Evolutionary conservation across 1,284 basidiomycete genomes (phyloP).

Genomic region (Ceratobasidium sp.): DNA sequence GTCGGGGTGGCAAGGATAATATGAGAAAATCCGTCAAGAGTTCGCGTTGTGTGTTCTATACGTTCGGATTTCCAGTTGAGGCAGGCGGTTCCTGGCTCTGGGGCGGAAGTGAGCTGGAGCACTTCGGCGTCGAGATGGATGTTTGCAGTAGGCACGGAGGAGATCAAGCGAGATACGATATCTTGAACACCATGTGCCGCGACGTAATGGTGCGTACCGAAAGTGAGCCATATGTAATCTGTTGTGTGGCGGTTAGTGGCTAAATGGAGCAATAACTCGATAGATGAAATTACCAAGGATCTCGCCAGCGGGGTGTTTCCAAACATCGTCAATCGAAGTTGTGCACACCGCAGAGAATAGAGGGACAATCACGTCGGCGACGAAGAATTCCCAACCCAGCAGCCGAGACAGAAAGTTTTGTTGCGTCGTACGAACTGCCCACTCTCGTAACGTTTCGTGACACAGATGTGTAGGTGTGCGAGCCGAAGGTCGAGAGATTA

Average conservation of each 20-base stretch:
- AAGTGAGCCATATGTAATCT: constrained; percentile 71
- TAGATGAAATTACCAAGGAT: constrained; percentile 58
- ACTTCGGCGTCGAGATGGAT: constrained; percentile 64
- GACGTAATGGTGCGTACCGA: constrained; percentile 68
- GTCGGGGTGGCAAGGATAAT: constrained; percentile 77
- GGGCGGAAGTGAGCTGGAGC: constrained; percentile 53
- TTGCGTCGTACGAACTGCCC: constrained; percentile 55
- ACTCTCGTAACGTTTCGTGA: constrained; percentile 58
- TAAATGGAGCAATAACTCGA: background rate
- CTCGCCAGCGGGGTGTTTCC: constrained; percentile 65
- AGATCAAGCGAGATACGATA: constrained; percentile 58
- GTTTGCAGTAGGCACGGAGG: constrained; percentile 51
- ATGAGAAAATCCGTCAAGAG: constrained; percentile 61
- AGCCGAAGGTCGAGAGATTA: constrained; percentile 59
- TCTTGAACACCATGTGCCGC: constrained; percentile 63
- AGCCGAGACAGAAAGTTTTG: constrained; percentile 47
- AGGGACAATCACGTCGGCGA: constrained; percentile 62
- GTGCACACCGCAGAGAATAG: constrained; percentile 79
- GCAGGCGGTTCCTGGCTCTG: constrained; percentile 46
- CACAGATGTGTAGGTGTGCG: constrained; percentile 48
- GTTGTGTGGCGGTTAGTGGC: background rate
- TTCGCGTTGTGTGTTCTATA: constrained; percentile 37
- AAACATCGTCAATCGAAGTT: constrained; percentile 58
- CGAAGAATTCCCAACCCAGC: constrained; percentile 64
- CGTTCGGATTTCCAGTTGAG: constrained; percentile 41